Evolutionary conservation across 192 early-diverging fungal genomes (phyloP).

Genomic region (Coemansia furcata): DNA sequence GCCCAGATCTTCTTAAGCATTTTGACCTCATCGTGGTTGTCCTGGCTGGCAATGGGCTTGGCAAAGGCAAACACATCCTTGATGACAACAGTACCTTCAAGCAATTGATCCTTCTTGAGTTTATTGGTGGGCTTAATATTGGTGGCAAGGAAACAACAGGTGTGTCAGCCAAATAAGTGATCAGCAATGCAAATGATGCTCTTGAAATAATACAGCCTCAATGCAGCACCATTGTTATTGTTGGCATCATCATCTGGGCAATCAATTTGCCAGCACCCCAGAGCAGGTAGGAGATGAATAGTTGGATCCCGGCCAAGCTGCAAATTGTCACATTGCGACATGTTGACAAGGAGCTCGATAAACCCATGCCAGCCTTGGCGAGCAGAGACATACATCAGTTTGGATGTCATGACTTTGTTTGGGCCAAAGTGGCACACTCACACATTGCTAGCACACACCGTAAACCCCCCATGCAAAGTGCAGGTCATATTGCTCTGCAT

Average conservation of each 20-base stretch:
- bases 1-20: not conserved
- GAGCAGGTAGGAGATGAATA: not conserved
- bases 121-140: not conserved
- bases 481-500: not conserved
- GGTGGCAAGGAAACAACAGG: constrained; percentile 4
- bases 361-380: not conserved
- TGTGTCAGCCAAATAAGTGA: constrained; percentile 5
- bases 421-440: not conserved
- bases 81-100: not conserved
- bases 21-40: not conserved
- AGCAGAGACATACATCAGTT: not conserved
- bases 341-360: constrained; percentile 1
- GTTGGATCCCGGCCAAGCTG: constrained; percentile 13
- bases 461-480: constrained; percentile 15
- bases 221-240: not conserved
- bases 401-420: not conserved
- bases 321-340: constrained; percentile 7
- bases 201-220: not conserved
- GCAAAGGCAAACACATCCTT: constrained; percentile 11
- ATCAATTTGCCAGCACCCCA: not conserved
- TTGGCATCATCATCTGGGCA: not conserved
- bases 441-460: not conserved
- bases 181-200: not conserved
- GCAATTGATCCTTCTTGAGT: not conserved
- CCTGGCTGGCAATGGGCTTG: not conserved